Conservation (phyloP, 768 basidiomycete genomes). For the Arthromyces matolae region DNA sequence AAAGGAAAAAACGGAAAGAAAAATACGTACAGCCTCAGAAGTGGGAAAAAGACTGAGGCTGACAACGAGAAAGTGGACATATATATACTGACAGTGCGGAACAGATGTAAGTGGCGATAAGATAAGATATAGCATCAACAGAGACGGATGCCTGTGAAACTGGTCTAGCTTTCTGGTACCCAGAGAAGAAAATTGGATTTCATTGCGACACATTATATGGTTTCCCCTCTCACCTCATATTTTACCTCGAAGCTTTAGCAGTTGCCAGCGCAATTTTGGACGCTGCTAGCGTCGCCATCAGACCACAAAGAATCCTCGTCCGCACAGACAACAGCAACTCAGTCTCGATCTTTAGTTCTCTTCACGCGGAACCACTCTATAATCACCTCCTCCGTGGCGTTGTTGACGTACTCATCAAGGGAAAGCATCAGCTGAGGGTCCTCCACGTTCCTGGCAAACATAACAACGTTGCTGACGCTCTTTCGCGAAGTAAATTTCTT, state of each 20-base stretch:
- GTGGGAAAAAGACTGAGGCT: no score
- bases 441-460: conserved; percentile 1
- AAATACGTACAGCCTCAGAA: no score
- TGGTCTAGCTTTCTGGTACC: conserved; percentile 9
- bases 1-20: no score
- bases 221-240: conserved; percentile 2
- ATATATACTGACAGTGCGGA: no score
- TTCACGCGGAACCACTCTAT: not conserved
- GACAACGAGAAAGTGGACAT: no score
- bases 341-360: not conserved
- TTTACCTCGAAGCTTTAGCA: conserved; percentile 4
- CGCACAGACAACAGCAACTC: conserved; percentile 15
- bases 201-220: no score
- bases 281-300: conserved; percentile 8
- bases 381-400: no score
- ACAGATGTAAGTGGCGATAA: no score
- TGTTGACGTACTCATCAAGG: not conserved
- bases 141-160: no score
- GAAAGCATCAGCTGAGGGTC: not conserved
- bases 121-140: no score
- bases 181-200: conserved; percentile 2
- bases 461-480: not conserved
- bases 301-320: conserved; percentile 8
- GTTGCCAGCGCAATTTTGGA: conserved; percentile 12
- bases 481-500: not conserved